Base-by-base conservation (phyloP, 2,329 filamentous ascomycete genomes). In the Fusarium sp. region DNA sequence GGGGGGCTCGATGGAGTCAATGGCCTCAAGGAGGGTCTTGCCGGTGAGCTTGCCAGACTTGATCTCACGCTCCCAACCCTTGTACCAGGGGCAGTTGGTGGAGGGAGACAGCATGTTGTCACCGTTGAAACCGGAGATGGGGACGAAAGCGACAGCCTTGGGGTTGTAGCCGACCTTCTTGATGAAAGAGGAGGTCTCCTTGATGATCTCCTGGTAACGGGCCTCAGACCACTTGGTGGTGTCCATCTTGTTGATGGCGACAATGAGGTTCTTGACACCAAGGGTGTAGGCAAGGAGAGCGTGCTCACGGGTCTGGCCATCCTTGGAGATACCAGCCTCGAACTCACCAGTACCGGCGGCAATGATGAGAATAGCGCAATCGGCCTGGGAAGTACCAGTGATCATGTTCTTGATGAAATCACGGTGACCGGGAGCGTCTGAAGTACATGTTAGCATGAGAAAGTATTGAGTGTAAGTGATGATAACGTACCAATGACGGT, bases 401-500 rank as follows among this genome's bases (percentile, higher is more conserved):
- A 99, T 99, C 96, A 99, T 99, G 94, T 98, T 99, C 95, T 99
- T 99, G 93, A 99, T 98, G 91, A 98, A 99, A 84, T 99, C 96
- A 96, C 96, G 95, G 88, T 99, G 96, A 87, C 96, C 96, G 82
- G 96, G 96, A 85, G 96, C 96, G 82, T 99, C 93, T 92, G 76
- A 89, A 73, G 12, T 18, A 2, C 0, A 8, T n/a, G n/a, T 42
- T 54, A 66, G 61, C 43, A 69, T 71, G 53, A 75, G 65, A 10
- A 11, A 42, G 5, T 3, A 4, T 49, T 12, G 32, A n/a, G 16
- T 2, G 2, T 2, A 13, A 12, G 1, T 7, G 16, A 49, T 16
- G 41, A 42, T 28, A 66, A 85, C 89, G 78, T 90, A 93, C 91
- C 92, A 87, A 97, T 98, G 89, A 98, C 94, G 81, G 95, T 98